phyloP scores from a whole-genome alignment of 2,329 filamentous ascomycete species.

The Fusarium ramigenum region DNA sequence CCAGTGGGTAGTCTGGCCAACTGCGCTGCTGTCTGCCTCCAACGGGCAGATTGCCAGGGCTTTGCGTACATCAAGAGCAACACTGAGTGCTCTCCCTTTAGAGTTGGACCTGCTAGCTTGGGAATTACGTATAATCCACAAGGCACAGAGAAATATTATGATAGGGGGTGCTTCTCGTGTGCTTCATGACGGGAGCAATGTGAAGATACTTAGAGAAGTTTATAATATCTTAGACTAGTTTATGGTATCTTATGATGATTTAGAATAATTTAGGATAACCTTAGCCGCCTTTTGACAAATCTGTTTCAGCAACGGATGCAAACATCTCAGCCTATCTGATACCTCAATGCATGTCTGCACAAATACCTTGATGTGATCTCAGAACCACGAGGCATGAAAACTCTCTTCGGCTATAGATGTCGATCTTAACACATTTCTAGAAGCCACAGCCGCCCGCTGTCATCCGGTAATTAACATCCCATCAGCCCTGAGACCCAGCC shows the following conservation, averaged over 20 bases:
- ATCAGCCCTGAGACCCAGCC: slow-evolving; percentile 18
- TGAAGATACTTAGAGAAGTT: neutral
- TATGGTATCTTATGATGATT: neutral
- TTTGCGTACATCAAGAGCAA: slow-evolving; percentile 24
- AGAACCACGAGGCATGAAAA: neutral
- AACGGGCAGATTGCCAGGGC: slow-evolving; percentile 17
- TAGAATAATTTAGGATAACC: neutral
- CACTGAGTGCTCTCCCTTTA: slow-evolving; percentile 21
- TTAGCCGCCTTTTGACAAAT: neutral
- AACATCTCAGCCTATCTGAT: neutral
- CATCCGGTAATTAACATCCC: neutral
- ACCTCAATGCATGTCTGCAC: no score
- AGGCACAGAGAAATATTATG: slow-evolving; percentile 17
- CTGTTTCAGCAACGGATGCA: fast-evolving
- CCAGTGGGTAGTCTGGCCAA: slow-evolving; percentile 24
- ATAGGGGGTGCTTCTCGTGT: slow-evolving; percentile 30
- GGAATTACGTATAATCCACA: slow-evolving; percentile 21
- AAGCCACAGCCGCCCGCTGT: neutral
- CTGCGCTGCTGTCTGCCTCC: slow-evolving; percentile 26
- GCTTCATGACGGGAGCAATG: neutral
- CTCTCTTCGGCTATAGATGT: neutral
- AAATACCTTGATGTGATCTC: no score
- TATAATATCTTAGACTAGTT: fast-evolving
- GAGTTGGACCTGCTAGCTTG: slow-evolving; percentile 1
- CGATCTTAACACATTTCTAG: neutral